Base-by-base conservation (phyloP, 495 filamentous ascomycete species). In the Evernia prunastri region DNA sequence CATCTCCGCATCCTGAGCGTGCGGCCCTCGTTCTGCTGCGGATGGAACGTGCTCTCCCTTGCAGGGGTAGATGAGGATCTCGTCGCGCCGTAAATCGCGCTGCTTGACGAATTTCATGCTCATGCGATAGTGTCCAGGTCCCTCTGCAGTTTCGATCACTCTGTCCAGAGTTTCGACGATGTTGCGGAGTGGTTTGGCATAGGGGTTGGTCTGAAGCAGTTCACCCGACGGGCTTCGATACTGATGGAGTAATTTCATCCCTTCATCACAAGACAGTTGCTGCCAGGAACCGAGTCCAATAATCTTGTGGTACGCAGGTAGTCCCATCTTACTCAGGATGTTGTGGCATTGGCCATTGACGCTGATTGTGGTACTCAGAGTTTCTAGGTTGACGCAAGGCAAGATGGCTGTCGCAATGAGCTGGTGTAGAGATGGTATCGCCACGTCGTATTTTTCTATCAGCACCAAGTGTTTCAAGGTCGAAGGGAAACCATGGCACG, bases 271-370 rank as follows among this genome's bases (percentile, higher is more conserved):
- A 42, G 18, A 39, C n/a, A 59, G 11, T 20, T 39, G 25, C 27
- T 39, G 27, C 57, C 57, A 43, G 3, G n/a, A 59, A 17, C 37
- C 4, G 40, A 58, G 12, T 18, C 57, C 57, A 43, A 59, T 18
- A 5, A 25, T 59, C 57, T 59, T 43, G n/a, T 59, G 57, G 36
- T 43, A 35, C 40, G 36, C 7, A 27, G 57, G 37, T 29, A 59
- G n/a, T n/a, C 27, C 37, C 57, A 59, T 37, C n/a, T 29, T 39
- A 17, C 29, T 42, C 4, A 59, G 9, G n/a, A 8, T 17, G 23
- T 59, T 37, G 36, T 43, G 10, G 57, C 23, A 25, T 29, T 6
- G 7, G n/a, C 15, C 57, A 29, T 11, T 35, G 59, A 61, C 25
- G 29, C n/a, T 36, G 43, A 47, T 45, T 1, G 59, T 51, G 15